Percentiles rank a stretch among this genome's conserved stretches.
These are phyloP conservation scores for Mallotus nudiflorus DNA, from an alignment of 345 rosid genomes.

Conservation along the genomic window DNA sequence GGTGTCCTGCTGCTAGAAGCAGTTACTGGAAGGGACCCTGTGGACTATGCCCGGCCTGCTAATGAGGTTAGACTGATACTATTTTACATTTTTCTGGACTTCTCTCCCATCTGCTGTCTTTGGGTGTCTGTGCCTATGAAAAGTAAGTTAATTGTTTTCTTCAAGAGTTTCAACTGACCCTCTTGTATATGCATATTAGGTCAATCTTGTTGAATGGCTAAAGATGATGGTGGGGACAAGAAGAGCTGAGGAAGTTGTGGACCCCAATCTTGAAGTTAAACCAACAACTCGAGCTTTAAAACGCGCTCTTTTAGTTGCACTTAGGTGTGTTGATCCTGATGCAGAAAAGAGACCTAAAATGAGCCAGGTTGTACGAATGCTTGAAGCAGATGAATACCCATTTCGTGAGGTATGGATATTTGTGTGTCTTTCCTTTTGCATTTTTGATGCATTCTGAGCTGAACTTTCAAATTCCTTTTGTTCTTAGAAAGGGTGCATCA, in stretches of 20 bases:
- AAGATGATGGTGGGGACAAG: slow-evolving; percentile 95
- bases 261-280: slow-evolving; percentile 69
- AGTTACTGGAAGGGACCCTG: slow-evolving; percentile 93
- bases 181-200: slow-evolving; percentile 41
- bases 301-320: slow-evolving; percentile 74
- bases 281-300: slow-evolving; percentile 75
- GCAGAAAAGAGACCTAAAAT: slow-evolving; percentile 86
- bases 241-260: slow-evolving; percentile 92
- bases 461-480: background rate
- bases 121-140: background rate
- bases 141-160: background rate
- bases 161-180: slow-evolving; percentile 9
- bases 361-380: slow-evolving; percentile 88
- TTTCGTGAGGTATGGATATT: slow-evolving; percentile 62
- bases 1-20: slow-evolving; percentile 93
- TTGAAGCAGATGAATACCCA: slow-evolving; percentile 83
- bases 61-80: slow-evolving; percentile 53
- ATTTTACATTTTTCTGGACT: no score
- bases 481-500: background rate
- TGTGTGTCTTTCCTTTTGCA: background rate
- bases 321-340: slow-evolving; percentile 91
- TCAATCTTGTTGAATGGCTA: slow-evolving; percentile 94
- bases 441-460: background rate
- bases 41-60: slow-evolving; percentile 89
- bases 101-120: background rate